These are phyloP conservation scores for Spirogloea muscicola DNA, from an alignment of 139 green algal genomes.

Conservation along the genomic window DNA sequence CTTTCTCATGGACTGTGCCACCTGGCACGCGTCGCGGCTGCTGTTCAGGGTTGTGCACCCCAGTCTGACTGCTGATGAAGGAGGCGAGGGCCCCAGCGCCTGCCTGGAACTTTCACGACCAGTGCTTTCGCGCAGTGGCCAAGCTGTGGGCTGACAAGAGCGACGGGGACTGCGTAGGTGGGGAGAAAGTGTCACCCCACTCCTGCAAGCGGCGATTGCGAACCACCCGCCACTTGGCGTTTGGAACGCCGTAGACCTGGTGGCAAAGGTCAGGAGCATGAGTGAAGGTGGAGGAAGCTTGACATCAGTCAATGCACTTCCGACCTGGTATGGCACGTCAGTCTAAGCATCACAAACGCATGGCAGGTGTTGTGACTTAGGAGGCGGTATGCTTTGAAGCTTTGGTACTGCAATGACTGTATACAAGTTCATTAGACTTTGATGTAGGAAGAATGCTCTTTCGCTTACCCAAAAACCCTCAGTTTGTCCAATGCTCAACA, in stretches of 20 bases:
- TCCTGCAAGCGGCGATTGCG: conserved; percentile 15
- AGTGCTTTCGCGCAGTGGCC: background rate
- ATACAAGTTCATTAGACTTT: no score
- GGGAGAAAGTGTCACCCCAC: conserved; percentile 1
- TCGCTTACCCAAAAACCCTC: no score
- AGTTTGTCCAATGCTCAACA: conserved; percentile 1
- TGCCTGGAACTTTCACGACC: background rate
- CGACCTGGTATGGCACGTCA: no score
- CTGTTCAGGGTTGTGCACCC: background rate
- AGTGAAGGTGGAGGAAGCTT: no score
- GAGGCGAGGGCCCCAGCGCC: background rate
- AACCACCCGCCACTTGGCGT: background rate
- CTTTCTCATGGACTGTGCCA: conserved; percentile 30
- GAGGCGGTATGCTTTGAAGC: no score
- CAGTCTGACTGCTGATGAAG: background rate
- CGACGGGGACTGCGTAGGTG: background rate
- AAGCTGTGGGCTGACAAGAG: background rate
- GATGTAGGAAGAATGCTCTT: no score
- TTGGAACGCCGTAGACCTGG: conserved; percentile 8
- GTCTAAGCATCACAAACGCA: no score
- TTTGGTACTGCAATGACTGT: no score
- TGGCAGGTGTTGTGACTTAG: no score
- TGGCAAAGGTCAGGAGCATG: background rate
- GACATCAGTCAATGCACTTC: no score
- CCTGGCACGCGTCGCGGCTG: background rate